Conservation (phyloP, 192 early-diverging fungal genomes). For the Entrophospora sp. region DNA sequence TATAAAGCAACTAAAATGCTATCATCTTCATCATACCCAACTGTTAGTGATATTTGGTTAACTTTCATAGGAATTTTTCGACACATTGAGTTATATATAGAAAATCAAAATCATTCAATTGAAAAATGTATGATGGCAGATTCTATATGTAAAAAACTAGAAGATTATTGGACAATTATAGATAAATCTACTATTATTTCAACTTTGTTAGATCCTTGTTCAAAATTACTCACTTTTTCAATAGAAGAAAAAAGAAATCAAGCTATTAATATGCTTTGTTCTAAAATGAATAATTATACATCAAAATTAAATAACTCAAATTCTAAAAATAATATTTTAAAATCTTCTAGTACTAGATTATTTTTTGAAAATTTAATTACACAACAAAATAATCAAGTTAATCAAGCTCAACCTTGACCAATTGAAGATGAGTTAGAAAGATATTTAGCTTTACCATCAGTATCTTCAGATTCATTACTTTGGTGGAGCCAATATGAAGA, state of each 20-base stretch:
- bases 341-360: neutral
- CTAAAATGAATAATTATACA: neutral
- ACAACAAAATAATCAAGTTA: neutral
- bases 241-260: neutral
- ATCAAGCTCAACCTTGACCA: neutral
- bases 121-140: neutral
- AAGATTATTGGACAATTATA: neutral
- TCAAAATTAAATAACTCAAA: neutral
- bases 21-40: neutral
- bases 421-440: neutral
- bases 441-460: neutral
- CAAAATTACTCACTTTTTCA: neutral
- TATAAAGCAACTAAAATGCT: slow-evolving; percentile 8
- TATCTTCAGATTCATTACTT: neutral
- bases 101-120: neutral
- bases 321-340: neutral
- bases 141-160: neutral
- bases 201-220: neutral
- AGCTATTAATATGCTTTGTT: neutral
- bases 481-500: neutral
- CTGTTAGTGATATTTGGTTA: neutral
- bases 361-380: neutral
- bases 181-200: neutral
- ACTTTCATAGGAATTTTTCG: neutral
- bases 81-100: neutral